A percentile compares a stretch with the other conserved stretches of the same genome.
Conservation (phyloP, 805 yeast species). For the Zygotorulaspora sp. region DNA sequence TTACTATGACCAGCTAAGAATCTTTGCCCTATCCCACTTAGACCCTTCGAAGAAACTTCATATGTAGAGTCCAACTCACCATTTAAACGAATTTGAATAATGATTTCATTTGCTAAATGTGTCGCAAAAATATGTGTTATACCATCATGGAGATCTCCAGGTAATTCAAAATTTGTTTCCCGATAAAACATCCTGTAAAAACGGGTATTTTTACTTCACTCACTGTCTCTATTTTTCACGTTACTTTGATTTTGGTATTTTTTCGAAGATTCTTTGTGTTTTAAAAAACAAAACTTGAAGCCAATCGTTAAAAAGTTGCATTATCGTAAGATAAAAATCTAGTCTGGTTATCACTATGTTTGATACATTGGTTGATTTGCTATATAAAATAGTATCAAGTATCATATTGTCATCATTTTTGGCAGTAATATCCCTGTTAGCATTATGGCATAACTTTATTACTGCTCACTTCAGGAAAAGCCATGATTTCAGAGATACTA, state of each 20-base stretch:
- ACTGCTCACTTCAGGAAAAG: slow-evolving; percentile 24
- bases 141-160: slow-evolving; percentile 7
- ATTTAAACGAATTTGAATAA: slow-evolving; percentile 29
- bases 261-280: not conserved
- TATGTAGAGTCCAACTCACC: slow-evolving; percentile 45
- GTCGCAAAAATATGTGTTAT: slow-evolving; percentile 16
- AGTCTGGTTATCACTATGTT: slow-evolving; percentile 5
- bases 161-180: slow-evolving; percentile 9
- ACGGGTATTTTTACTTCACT: no score
- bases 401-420: slow-evolving; percentile 25
- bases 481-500: slow-evolving; percentile 30
- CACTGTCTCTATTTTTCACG: no score
- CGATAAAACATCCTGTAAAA: slow-evolving; percentile 11
- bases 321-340: not conserved
- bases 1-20: slow-evolving; percentile 19
- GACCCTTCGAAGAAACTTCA: slow-evolving; percentile 35
- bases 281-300: not conserved
- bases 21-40: slow-evolving; percentile 18
- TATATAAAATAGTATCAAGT: slow-evolving; percentile 14
- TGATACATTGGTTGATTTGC: slow-evolving; percentile 8
- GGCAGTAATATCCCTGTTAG: slow-evolving; percentile 25
- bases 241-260: no score
- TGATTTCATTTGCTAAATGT: slow-evolving; percentile 27
- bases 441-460: slow-evolving; percentile 31
- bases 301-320: no score